Evolutionary conservation across 305 asterid genomes (phyloP), one percentile per base, ranked within the genome.

Genomic region (Lippia alba): DNA sequence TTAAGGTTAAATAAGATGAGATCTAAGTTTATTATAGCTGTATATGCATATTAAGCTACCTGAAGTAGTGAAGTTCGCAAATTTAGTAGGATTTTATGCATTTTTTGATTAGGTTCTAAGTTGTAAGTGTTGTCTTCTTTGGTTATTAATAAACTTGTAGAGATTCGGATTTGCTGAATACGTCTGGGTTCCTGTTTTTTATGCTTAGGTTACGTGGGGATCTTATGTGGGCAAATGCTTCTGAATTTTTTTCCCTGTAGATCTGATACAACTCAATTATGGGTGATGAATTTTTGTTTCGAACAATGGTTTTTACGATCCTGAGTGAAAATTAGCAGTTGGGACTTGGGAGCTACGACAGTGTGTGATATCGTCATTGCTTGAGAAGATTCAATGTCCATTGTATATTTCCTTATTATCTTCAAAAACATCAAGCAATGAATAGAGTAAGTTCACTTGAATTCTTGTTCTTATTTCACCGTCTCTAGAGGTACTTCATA

Each of bases 121-220:
- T 44, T 48, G 61, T 54, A 32, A n/a, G 19, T 11, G 8, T 12
- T 32, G 15, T 61, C 44, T 39, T 59, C 56, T 19, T 30, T 40
- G 58, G 19, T 49, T 66, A 65, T 46, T 66, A 59, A 34, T 48
- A 55, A 48, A 36, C 56, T 64, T 58, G 32, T 19, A 20, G 55
- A 61, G 39, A 40, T 61, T 32, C 55, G 45, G 55, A 44, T 36
- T 60, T 8, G 30, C 17, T 44, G 32, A 17, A 20, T 56, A 51
- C 45, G 45, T 54, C 5, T 44, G 30, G 71, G 48, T 51, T 33
- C 39, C n/a, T 14, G 57, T 51, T 8, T 53, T 46, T 16, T 60
- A 33, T 72, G 39, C 24, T 64, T 56, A 14, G 2, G 44, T 58
- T 19, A 14, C 17, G 4, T 49, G 24, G 39, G 39, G 41, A 50